phyloP scores from a whole-genome alignment of 495 filamentous ascomycete species.

The Neurospora sp. region DNA sequence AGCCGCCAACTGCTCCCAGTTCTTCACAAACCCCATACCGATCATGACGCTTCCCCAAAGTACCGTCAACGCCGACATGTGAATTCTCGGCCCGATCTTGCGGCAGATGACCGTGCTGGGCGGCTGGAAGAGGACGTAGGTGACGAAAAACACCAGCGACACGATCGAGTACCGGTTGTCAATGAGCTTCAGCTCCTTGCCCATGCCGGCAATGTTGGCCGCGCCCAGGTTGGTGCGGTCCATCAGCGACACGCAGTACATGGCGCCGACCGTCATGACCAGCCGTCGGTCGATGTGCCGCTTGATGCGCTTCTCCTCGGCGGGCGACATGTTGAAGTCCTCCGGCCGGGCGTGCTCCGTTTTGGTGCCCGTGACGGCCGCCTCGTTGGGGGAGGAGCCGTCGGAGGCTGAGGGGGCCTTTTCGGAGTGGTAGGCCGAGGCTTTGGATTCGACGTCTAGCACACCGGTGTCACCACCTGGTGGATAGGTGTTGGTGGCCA shows the following conservation, averaged over 20 bases:
- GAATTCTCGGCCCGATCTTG: constrained; percentile 49
- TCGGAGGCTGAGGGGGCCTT: not conserved
- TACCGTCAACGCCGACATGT: constrained; percentile 43
- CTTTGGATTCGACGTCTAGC: not conserved
- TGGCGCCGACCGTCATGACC: constrained; percentile 50
- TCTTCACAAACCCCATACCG: constrained; percentile 49
- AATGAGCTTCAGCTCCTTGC: constrained; percentile 38
- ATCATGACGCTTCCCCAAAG: constrained; percentile 45
- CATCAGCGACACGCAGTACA: constrained; percentile 59
- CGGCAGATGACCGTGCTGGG: constrained; percentile 46
- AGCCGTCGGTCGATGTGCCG: constrained; percentile 51
- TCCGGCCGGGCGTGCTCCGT: constrained; percentile 3
- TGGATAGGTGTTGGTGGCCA: not conserved
- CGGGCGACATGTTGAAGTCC: constrained; percentile 23
- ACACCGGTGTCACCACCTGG: not conserved
- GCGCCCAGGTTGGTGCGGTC: constrained; percentile 57
- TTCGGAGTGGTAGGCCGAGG: not conserved
- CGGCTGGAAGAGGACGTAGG: constrained; percentile 55
- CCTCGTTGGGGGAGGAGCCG: not conserved
- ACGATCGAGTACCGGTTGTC: constrained; percentile 42
- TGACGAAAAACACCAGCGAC: constrained; percentile 55
- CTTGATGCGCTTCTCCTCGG: constrained; percentile 40
- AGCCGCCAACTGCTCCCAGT: constrained; percentile 40
- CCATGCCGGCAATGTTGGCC: constrained; percentile 54
- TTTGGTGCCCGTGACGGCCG: not conserved